Percentiles rank a stretch among this genome's conserved stretches.
phyloP scores from a whole-genome alignment of 148 eudicot species.

The Chenopodium album region DNA sequence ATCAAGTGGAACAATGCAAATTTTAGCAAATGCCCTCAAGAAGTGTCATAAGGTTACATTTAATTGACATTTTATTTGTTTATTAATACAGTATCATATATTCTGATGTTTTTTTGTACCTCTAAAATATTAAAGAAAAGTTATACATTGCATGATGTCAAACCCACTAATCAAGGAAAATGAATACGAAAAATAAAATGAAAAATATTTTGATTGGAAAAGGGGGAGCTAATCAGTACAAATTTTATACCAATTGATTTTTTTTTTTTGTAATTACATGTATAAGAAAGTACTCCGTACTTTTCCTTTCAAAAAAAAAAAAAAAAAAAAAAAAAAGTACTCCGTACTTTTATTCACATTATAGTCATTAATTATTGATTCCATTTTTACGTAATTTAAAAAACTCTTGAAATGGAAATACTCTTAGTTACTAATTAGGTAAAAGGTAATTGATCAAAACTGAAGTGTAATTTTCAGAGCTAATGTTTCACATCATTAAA shows the following conservation, averaged over 20 bases:
- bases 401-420: background rate
- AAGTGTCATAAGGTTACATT: constrained; percentile 1
- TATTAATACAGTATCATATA: no score
- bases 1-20: background rate
- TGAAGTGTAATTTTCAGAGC: background rate
- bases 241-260: background rate
- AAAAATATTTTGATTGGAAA: background rate
- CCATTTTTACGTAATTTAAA: background rate
- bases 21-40: background rate
- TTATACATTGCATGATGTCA: background rate
- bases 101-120: background rate
- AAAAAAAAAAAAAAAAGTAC: no score
- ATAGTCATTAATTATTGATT: no score
- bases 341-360: no score
- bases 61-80: background rate
- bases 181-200: background rate
- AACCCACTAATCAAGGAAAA: background rate
- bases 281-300: no score
- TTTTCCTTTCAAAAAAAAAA: no score
- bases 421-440: background rate
- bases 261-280: no score
- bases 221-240: background rate
- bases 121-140: background rate
- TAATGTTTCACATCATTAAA: background rate
- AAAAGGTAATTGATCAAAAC: background rate